phyloP scores from a whole-genome alignment of 257 asterid genomes.

The Cynanchum wilfordii region DNA sequence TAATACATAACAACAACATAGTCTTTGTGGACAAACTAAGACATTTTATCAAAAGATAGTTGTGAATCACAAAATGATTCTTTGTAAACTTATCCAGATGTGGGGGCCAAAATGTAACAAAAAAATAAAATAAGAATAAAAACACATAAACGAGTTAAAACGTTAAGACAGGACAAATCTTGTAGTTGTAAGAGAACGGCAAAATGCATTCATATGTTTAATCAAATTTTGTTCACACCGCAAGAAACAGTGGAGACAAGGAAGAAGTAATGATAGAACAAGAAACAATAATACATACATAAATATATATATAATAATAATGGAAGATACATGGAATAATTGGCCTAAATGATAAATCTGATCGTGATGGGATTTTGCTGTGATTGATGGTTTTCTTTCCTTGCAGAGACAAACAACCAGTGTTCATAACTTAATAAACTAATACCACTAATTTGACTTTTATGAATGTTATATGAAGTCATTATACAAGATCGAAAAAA shows the following conservation, averaged over 20 bases:
- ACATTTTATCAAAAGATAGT: too few relatives aligned
- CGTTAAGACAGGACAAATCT: background rate
- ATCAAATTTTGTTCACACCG: background rate
- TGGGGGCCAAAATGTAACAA: background rate
- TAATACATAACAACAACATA: too few relatives aligned
- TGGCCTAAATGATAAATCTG: background rate
- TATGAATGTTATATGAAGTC: too few relatives aligned
- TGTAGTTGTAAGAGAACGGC: background rate
- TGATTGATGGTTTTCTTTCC: background rate
- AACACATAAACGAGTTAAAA: background rate
- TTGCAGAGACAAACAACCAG: background rate
- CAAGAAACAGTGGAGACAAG: background rate
- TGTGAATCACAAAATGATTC: too few relatives aligned
- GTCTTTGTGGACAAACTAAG: too few relatives aligned
- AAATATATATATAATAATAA: too few relatives aligned
- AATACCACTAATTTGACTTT: background rate
- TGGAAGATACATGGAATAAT: background rate
- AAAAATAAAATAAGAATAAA: too few relatives aligned
- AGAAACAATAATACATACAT: background rate
- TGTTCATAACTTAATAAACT: background rate
- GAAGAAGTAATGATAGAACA: background rate
- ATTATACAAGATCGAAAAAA: too few relatives aligned
- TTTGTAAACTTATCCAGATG: too few relatives aligned
- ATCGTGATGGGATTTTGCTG: background rate
- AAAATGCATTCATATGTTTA: background rate